A percentile compares a stretch with the other conserved stretches of the same genome.
Conservation (phyloP, 2,329 filamentous ascomycete genomes). For the Emericellopsis atlantica region DNA sequence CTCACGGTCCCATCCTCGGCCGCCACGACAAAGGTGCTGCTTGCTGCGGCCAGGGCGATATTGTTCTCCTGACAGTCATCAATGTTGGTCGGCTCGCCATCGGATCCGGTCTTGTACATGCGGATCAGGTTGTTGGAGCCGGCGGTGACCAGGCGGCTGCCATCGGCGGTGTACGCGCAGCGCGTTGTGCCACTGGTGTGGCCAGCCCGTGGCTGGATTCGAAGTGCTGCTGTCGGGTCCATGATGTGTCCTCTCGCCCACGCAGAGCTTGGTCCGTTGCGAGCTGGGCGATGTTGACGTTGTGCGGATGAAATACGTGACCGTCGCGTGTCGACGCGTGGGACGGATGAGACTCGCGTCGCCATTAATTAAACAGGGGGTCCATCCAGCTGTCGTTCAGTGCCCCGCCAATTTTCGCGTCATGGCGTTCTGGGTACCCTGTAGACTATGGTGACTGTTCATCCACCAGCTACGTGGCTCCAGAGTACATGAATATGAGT, state of each 20-base stretch:
- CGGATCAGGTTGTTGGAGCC: constrained; percentile 90
- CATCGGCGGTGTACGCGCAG: constrained; percentile 81
- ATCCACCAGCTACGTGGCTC: too few relatives aligned
- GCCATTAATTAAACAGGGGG: constrained; percentile 1
- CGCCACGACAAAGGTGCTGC: constrained; percentile 77
- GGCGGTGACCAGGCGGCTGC: constrained; percentile 75
- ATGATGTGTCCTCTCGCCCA: constrained; percentile 7
- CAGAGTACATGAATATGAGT: too few relatives aligned
- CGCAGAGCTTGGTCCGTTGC: too few relatives aligned
- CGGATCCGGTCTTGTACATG: constrained; percentile 80
- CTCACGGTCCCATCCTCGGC: constrained; percentile 95
- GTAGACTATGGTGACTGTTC: too few relatives aligned
- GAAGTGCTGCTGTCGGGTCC: constrained; percentile 20
- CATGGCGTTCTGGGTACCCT: too few relatives aligned
- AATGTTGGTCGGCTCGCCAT: constrained; percentile 85
- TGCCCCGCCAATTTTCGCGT: too few relatives aligned
- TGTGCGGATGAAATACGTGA: background rate
- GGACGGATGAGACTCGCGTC: background rate
- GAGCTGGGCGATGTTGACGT: background rate
- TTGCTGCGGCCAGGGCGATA: constrained; percentile 60
- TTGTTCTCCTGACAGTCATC: constrained; percentile 87
- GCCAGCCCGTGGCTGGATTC: constrained; percentile 52
- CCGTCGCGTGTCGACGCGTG: background rate
- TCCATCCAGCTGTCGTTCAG: too few relatives aligned
- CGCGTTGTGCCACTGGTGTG: constrained; percentile 80